Evolutionary conservation across 2,329 filamentous ascomycete species (phyloP).

Genomic region (Trichophyton verrucosum): DNA sequence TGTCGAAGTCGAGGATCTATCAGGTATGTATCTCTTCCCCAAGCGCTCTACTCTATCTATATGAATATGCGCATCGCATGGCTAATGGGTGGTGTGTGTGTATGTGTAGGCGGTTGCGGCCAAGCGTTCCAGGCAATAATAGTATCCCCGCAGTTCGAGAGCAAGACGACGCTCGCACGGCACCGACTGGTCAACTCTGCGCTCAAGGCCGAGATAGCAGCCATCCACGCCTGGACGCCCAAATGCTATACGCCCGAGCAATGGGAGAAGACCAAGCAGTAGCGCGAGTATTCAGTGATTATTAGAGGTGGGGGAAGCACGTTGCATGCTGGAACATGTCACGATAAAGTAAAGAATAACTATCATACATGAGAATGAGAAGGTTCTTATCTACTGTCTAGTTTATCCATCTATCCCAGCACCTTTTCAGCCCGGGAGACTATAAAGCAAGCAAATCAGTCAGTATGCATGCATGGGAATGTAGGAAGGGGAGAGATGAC

Average conservation of each 20-base stretch:
- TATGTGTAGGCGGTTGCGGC: conserved; percentile 50
- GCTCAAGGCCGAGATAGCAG: conserved; percentile 75
- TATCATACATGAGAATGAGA: neutral
- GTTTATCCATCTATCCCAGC: conserved; percentile 22
- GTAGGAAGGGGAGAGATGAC: conserved; percentile 4
- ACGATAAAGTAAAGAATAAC: too few relatives aligned
- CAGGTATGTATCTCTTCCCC: conserved; percentile 47
- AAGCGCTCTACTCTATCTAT: neutral
- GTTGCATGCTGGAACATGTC: too few relatives aligned
- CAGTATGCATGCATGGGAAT: neutral
- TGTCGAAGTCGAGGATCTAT: conserved; percentile 85
- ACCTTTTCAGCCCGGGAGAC: conserved; percentile 41
- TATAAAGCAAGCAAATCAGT: conserved; percentile 12
- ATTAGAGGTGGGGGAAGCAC: too few relatives aligned
- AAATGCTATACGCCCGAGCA: conserved; percentile 88
- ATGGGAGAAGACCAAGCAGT: conserved; percentile 55
- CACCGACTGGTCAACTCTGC: conserved; percentile 76
- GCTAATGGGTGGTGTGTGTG: neutral
- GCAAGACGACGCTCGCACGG: conserved; percentile 65
- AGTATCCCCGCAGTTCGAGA: conserved; percentile 56
- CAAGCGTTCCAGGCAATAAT: conserved; percentile 60
- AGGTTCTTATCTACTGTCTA: neutral
- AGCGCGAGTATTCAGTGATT: neutral
- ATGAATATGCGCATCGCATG: neutral
- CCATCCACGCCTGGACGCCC: conserved; percentile 88